Evolutionary conservation across 345 rosid genomes (phyloP), one percentile per base, ranked within the genome.

Genomic region (Cochlearia excelsa): DNA sequence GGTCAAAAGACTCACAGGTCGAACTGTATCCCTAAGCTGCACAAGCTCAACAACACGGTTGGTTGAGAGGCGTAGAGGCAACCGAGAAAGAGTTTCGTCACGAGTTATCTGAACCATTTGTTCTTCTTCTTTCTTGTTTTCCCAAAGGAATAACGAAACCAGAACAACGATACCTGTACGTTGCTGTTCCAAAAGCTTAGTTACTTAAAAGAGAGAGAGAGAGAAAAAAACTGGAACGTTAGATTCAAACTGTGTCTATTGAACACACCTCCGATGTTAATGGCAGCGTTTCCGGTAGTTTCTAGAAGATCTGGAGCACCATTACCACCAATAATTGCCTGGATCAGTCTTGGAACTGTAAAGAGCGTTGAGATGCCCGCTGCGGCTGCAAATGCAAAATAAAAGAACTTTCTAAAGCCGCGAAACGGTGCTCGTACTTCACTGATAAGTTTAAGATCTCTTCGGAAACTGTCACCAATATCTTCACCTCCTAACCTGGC

Each of bases 371-470:
- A 88, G 73, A 93, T 89, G 61, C 99, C 95, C 2, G 99, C 94
- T 66, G 99, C 97, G 52, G 94, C 88, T 1, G 82, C 68, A 60
- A 93, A 75, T 56, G 96, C 98, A 45, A 86, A 65, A 48, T 78
- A 79, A 68, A 90, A 85, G 79, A 88, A 92, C 62, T 86, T 83
- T 68, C 97, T 80, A 69, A 89, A 61, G 41, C 97, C 97, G 23
- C 95, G 97, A 70, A 89, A 93, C 10, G 97, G 99, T 66, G 99
- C 97, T 78, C 87, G 94, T 59, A 93, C 99, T 82, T 89, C 97
- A 16, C 97, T 80, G 43, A 93, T 89, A 46, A 89, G 91, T 77
- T 93, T 89, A 54, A 89, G 85, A 79, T 93, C 99, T 82, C 99
- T 78, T 37, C 92, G 80, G 51, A 89, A 89, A 74, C 90, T 52